Conservation (phyloP, 805 yeast genomes). For the Teunomyces pallodes region DNA sequence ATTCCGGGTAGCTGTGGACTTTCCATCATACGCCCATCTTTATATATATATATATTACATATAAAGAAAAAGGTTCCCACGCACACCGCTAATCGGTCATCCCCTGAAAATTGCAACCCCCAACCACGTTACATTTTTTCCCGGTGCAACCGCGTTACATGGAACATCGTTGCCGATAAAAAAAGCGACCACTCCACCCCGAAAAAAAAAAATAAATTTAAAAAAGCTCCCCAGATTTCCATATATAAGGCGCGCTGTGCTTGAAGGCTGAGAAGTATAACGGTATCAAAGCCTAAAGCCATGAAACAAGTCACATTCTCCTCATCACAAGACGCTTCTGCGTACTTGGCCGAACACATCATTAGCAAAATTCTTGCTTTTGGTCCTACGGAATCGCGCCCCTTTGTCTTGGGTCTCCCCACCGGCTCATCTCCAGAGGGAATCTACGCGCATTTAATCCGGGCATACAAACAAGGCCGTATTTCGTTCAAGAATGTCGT, state of each 20-base stretch:
- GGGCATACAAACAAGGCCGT: slow-evolving; percentile 39
- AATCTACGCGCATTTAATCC: slow-evolving; percentile 46
- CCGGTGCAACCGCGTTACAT: slow-evolving; percentile 1
- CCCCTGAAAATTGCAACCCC: slow-evolving; percentile 1
- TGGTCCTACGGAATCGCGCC: slow-evolving; percentile 42
- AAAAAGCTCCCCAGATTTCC: too few species aligned
- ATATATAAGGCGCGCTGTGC: not conserved
- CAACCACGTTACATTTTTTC: not conserved
- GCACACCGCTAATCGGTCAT: not conserved
- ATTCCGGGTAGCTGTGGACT: not conserved
- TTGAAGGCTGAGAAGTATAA: not conserved
- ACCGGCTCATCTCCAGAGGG: slow-evolving; percentile 63
- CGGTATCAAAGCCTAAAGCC: not conserved
- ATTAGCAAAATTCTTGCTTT: slow-evolving; percentile 43
- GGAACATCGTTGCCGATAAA: not conserved
- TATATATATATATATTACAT: not conserved
- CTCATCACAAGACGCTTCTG: slow-evolving; percentile 39
- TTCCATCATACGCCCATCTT: too few species aligned
- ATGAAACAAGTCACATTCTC: slow-evolving; percentile 38
- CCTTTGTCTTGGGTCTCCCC: slow-evolving; percentile 58
- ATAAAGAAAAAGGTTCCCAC: not conserved
- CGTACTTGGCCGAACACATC: slow-evolving; percentile 45
- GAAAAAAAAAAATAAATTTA: not conserved
- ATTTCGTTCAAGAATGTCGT: slow-evolving; percentile 52
- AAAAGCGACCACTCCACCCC: not conserved